Conservation (phyloP, 257 asterid species). For the Ligustrum vulgare region DNA sequence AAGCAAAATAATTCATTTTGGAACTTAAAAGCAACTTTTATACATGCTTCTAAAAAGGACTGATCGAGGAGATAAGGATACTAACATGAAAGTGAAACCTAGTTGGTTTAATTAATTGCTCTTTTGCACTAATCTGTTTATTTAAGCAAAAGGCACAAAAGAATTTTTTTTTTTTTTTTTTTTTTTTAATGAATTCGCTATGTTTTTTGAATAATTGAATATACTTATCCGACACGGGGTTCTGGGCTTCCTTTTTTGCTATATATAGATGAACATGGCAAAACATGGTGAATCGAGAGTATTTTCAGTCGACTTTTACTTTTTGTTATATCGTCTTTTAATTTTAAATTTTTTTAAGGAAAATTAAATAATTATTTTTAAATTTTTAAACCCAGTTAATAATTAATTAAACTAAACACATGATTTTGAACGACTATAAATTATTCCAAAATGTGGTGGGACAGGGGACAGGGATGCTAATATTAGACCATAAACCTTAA, state of each 20-base stretch:
- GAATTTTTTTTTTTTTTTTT: background rate
- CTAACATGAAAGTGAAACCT: conserved; percentile 23
- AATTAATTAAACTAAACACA: conserved; percentile 4
- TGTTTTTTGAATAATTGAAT: conserved; percentile 19
- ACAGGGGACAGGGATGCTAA: too few species aligned
- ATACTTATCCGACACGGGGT: conserved; percentile 11
- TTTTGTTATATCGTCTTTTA: background rate
- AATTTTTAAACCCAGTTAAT: background rate
- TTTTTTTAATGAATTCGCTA: conserved; percentile 10
- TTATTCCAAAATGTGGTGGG: background rate
- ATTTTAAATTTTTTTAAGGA: background rate
- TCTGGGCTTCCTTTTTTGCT: background rate
- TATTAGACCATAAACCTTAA: too few species aligned
- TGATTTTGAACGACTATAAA: background rate
- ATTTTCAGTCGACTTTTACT: conserved; percentile 29
- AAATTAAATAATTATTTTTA: background rate
- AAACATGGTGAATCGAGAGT: conserved; percentile 33
- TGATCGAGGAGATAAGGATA: conserved; percentile 46
- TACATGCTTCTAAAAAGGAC: conserved; percentile 22
- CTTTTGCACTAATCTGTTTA: background rate
- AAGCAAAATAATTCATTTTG: conserved; percentile 22
- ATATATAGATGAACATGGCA: conserved; percentile 33
- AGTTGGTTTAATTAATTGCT: conserved; percentile 34
- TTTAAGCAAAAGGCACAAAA: background rate
- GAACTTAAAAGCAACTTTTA: conserved; percentile 36